Evolutionary conservation across 2,329 filamentous ascomycete species (phyloP).

Genomic region (Xylaria multiplex): DNA sequence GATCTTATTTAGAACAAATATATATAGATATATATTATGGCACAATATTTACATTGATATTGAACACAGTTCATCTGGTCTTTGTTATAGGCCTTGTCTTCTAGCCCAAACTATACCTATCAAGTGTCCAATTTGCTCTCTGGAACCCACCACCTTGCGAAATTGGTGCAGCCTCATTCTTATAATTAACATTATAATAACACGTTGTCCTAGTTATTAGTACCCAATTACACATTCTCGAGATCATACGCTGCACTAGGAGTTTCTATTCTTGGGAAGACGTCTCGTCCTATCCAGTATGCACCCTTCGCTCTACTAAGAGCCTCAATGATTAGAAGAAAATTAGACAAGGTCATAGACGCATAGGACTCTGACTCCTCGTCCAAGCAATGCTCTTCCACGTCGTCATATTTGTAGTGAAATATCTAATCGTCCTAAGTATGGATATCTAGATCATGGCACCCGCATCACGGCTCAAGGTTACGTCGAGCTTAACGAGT

Average conservation of each 20-base stretch:
- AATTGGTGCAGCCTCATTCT: neutral
- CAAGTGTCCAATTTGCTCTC: neutral
- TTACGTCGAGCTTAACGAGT: neutral
- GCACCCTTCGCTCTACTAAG: neutral
- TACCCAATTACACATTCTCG: too few relatives aligned
- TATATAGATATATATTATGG: slow-evolving; percentile 5
- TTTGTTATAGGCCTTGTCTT: neutral
- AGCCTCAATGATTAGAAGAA: neutral
- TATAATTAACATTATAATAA: too few relatives aligned
- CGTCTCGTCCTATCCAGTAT: neutral
- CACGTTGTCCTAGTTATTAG: too few relatives aligned
- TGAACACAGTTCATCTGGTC: slow-evolving; percentile 1
- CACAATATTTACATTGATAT: slow-evolving; percentile 9
- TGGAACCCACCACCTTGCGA: neutral
- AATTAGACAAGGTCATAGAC: neutral
- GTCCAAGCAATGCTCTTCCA: neutral
- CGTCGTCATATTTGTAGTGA: neutral
- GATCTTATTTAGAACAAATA: slow-evolving; percentile 6
- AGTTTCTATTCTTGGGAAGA: neutral
- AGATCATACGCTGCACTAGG: too few relatives aligned
- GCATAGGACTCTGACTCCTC: neutral
- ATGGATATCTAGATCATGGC: neutral
- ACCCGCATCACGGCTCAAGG: neutral
- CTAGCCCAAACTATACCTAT: neutral
- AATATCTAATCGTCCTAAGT: neutral